Conservation (phyloP, 495 filamentous ascomycete species). For the Penicillium atrosanguineum region DNA sequence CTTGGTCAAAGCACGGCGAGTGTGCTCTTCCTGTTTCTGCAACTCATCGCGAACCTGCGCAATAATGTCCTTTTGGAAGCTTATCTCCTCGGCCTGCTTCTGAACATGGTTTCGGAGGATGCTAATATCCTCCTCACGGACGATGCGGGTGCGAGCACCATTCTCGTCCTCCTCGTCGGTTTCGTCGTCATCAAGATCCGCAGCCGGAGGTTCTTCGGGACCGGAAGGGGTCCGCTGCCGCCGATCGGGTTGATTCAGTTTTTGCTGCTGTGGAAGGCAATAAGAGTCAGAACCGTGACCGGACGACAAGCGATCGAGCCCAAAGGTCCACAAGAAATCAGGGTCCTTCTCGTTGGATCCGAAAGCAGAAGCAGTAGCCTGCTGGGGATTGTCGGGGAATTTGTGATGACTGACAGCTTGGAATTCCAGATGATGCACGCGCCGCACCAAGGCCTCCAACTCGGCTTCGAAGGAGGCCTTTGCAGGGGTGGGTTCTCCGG, state of each 20-base stretch:
- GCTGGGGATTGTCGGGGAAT: slow-evolving; percentile 63
- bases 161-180: slow-evolving; percentile 42
- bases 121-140: slow-evolving; percentile 69
- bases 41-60: slow-evolving; percentile 65
- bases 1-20: slow-evolving; percentile 52
- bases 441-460: slow-evolving; percentile 62
- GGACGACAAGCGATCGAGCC: slow-evolving; percentile 39
- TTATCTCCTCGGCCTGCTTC: slow-evolving; percentile 74
- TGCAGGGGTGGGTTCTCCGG: slow-evolving; percentile 59
- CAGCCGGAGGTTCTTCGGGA: slow-evolving; percentile 26
- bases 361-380: slow-evolving; percentile 52
- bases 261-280: slow-evolving; percentile 41
- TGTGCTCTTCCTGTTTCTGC: slow-evolving; percentile 60
- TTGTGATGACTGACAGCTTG: slow-evolving; percentile 58
- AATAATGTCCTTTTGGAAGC: slow-evolving; percentile 69
- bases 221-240: slow-evolving; percentile 24
- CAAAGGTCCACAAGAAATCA: slow-evolving; percentile 41
- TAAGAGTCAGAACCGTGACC: slow-evolving; percentile 41
- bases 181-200: slow-evolving; percentile 41
- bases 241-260: slow-evolving; percentile 29
- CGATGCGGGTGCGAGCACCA: slow-evolving; percentile 37
- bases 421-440: slow-evolving; percentile 68
- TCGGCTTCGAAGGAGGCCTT: slow-evolving; percentile 71
- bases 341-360: slow-evolving; percentile 39
- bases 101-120: slow-evolving; percentile 72